These are phyloP conservation scores for Yamadazyma ubonensis DNA, from an alignment of 805 yeast species.

Conservation along the genomic window DNA sequence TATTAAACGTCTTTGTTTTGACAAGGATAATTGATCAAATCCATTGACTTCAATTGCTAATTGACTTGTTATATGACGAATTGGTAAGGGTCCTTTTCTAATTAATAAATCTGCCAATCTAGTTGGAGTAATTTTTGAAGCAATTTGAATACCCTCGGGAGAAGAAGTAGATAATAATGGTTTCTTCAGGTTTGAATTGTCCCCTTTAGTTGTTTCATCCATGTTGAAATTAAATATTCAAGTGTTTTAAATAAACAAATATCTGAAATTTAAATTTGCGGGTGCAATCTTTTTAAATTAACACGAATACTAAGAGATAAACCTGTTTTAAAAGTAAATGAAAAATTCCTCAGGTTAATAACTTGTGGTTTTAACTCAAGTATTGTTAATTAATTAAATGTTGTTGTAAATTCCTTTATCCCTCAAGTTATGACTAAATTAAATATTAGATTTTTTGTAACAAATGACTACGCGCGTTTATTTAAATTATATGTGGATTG, in stretches of 20 bases:
- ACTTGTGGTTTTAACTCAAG: too few species aligned
- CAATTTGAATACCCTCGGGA: constrained; percentile 86
- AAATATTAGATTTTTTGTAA: constrained; percentile 5
- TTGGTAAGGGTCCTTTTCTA: constrained; percentile 83
- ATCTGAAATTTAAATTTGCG: background rate
- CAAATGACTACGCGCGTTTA: constrained; percentile 16
- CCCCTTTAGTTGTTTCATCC: background rate
- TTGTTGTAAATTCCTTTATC: background rate
- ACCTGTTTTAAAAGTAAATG: background rate
- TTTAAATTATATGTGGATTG: background rate
- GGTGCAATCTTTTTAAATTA: background rate
- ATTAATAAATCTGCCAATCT: constrained; percentile 67
- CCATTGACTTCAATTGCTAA: constrained; percentile 72
- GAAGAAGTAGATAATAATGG: constrained; percentile 65
- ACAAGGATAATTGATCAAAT: constrained; percentile 74
- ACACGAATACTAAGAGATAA: background rate
- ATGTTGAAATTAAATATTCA: background rate
- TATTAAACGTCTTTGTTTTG: constrained; percentile 86
- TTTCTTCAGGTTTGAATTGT: background rate
- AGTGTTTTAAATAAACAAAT: background rate
- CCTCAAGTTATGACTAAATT: constrained; percentile 5
- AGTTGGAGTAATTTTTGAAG: constrained; percentile 78
- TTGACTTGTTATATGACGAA: constrained; percentile 82
- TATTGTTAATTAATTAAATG: background rate
- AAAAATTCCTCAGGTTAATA: too few species aligned